These are phyloP conservation scores for Penicillium italicum DNA, from an alignment of 2,329 filamentous ascomycete species.

Conservation along the genomic window DNA sequence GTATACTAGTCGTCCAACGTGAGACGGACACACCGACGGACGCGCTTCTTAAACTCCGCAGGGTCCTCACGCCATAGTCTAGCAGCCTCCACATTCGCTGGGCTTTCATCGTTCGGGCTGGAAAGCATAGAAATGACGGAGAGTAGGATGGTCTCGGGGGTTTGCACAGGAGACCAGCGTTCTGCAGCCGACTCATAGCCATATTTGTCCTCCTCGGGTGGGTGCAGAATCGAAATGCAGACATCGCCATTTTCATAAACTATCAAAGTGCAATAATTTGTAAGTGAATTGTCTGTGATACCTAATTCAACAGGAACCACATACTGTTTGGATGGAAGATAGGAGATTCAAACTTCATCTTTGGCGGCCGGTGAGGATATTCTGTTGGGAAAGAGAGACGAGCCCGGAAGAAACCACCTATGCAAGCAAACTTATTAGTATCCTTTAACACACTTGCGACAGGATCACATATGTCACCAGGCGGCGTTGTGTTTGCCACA, in stretches of 20 bases:
- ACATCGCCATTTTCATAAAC: constrained; percentile 83
- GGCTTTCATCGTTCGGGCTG: constrained; percentile 90
- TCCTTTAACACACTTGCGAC: background rate
- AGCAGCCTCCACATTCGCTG: constrained; percentile 92
- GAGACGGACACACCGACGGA: constrained; percentile 73
- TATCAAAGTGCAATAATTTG: constrained; percentile 22
- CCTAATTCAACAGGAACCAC: constrained; percentile 21
- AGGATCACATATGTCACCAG: background rate
- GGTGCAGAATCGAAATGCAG: constrained; percentile 96
- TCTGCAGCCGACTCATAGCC: constrained; percentile 89
- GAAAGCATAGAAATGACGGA: constrained; percentile 90
- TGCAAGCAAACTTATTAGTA: background rate
- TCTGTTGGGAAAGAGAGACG: constrained; percentile 75
- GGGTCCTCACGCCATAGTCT: constrained; percentile 78
- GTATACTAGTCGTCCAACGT: constrained; percentile 63
- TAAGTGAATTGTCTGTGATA: background rate
- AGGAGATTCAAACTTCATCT: constrained; percentile 78
- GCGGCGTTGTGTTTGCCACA: background rate
- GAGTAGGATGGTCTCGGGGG: constrained; percentile 87
- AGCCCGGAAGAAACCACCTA: constrained; percentile 90
- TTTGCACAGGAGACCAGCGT: constrained; percentile 92
- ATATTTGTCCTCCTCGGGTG: constrained; percentile 88
- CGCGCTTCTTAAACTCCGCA: constrained; percentile 72
- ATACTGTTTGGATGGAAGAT: constrained; percentile 89
- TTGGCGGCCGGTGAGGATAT: constrained; percentile 85